A percentile compares a stretch with the other conserved stretches of the same genome.
phyloP scores from a whole-genome alignment of 805 yeast species.

The Myxozyma mucilagina region DNA sequence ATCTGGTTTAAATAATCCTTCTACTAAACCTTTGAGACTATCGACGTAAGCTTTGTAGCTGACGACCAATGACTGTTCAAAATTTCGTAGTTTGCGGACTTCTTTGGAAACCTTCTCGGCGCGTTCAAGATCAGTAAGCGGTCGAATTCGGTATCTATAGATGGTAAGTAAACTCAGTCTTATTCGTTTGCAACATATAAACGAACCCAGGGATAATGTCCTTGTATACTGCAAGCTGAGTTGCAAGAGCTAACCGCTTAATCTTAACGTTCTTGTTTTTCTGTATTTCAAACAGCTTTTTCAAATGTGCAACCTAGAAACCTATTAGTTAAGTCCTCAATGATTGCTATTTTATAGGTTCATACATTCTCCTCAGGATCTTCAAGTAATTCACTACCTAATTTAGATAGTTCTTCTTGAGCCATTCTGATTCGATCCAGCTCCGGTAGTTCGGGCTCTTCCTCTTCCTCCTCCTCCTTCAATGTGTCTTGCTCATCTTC shows the following conservation, averaged over 20 bases:
- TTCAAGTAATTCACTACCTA: slow-evolving; percentile 75
- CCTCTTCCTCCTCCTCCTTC: slow-evolving; percentile 37
- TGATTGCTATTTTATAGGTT: slow-evolving; percentile 34
- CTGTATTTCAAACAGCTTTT: not conserved
- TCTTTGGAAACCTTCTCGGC: slow-evolving; percentile 82
- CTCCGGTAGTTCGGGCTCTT: slow-evolving; percentile 51
- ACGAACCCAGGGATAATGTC: slow-evolving; percentile 75
- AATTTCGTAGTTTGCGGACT: slow-evolving; percentile 70
- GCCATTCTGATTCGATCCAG: slow-evolving; percentile 57
- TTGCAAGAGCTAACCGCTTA: slow-evolving; percentile 68
- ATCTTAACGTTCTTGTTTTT: slow-evolving; percentile 7
- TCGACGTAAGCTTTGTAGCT: slow-evolving; percentile 70
- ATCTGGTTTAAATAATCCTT: slow-evolving; percentile 27
- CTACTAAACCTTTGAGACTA: slow-evolving; percentile 44
- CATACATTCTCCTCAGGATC: slow-evolving; percentile 84
- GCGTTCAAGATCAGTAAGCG: slow-evolving; percentile 76
- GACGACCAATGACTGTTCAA: slow-evolving; percentile 74
- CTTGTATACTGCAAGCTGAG: slow-evolving; percentile 82
- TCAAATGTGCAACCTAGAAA: slow-evolving; percentile 10
- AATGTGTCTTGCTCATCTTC: slow-evolving; percentile 38
- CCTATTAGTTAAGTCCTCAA: not conserved
- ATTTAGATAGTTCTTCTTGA: slow-evolving; percentile 80
- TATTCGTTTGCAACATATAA: not conserved
- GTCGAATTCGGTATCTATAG: slow-evolving; percentile 61
- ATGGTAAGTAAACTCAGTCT: not conserved